phyloP scores from a whole-genome alignment of 2,329 filamentous ascomycete genomes.

The Nectriaceae sp. region DNA sequence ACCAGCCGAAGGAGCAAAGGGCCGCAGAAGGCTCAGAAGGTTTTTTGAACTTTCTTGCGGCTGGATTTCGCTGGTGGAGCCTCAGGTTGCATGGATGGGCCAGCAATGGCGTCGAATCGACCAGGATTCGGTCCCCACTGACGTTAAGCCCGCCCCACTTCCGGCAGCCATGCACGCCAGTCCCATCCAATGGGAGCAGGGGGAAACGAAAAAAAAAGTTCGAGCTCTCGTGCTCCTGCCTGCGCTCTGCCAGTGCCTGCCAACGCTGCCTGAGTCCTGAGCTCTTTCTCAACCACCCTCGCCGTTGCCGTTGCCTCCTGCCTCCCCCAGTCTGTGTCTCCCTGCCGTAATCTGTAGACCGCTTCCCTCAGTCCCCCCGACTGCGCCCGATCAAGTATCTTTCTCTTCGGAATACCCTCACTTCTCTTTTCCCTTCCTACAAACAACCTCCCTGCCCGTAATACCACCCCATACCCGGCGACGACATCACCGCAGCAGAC shows the following conservation, averaged over 20 bases:
- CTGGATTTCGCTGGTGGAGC: neutral
- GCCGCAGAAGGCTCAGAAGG: no score
- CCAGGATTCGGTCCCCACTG: constrained; percentile 27
- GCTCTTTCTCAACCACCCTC: constrained; percentile 18
- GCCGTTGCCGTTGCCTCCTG: no score
- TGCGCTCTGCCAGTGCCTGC: constrained; percentile 13
- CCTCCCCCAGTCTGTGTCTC: constrained; percentile 17
- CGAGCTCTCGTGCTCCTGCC: constrained; percentile 37
- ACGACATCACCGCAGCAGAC: constrained; percentile 9
- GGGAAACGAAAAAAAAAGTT: constrained; percentile 39
- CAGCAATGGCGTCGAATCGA: no score
- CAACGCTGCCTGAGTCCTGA: constrained; percentile 19
- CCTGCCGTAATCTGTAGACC: constrained; percentile 28
- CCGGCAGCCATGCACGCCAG: constrained; percentile 36
- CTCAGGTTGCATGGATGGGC: constrained; percentile 20
- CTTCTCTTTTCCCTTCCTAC: no score
- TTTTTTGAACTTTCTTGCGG: neutral
- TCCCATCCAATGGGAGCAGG: constrained; percentile 34
- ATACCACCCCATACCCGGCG: no score
- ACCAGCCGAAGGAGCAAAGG: no score
- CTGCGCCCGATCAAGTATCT: constrained; percentile 21
- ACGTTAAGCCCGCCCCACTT: constrained; percentile 35
- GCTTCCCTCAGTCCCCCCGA: constrained; percentile 20
- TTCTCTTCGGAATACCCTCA: constrained; percentile 11
- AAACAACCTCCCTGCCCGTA: no score